These are phyloP conservation scores for Triangularia setosa DNA, from an alignment of 2,329 filamentous ascomycete species.

Conservation along the genomic window DNA sequence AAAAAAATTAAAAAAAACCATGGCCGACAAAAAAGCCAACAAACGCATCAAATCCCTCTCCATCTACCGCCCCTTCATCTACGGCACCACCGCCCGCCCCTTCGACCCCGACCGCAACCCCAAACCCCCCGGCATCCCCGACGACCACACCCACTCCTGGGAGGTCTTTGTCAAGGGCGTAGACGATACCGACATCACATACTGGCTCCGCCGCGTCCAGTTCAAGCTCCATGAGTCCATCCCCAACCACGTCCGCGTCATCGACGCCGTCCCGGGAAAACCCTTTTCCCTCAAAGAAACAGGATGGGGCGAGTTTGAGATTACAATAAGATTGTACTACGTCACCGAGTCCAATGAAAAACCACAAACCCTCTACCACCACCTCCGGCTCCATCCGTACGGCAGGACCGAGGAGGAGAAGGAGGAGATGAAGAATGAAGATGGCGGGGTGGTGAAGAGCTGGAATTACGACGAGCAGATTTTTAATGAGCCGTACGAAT, in stretches of 20 bases:
- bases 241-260: conserved; percentile 76
- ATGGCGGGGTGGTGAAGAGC: conserved; percentile 62
- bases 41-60: conserved; percentile 63
- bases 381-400: conserved; percentile 85
- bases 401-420: conserved; percentile 74
- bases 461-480: conserved; percentile 92
- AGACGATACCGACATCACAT: conserved; percentile 84
- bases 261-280: conserved; percentile 66
- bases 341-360: conserved; percentile 85
- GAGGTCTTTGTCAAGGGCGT: conserved; percentile 88
- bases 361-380: conserved; percentile 91
- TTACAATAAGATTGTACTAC: conserved; percentile 93
- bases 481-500: conserved; percentile 94
- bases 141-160: conserved; percentile 96
- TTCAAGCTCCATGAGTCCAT: conserved; percentile 99
- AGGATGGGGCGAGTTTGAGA: conserved; percentile 97
- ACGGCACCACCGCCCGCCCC: conserved; percentile 74
- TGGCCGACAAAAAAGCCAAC: conserved; percentile 52
- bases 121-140: conserved; percentile 69
- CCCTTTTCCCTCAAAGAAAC: conserved; percentile 86
- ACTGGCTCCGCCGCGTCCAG: conserved; percentile 95
- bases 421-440: conserved; percentile 49
- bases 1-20: conserved; percentile 28
- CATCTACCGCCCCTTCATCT: conserved; percentile 63
- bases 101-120: conserved; percentile 76